A percentile compares a stretch with the other conserved stretches of the same genome.
phyloP scores from a whole-genome alignment of 441 rosid species.

The Adansonia grandidieri region DNA sequence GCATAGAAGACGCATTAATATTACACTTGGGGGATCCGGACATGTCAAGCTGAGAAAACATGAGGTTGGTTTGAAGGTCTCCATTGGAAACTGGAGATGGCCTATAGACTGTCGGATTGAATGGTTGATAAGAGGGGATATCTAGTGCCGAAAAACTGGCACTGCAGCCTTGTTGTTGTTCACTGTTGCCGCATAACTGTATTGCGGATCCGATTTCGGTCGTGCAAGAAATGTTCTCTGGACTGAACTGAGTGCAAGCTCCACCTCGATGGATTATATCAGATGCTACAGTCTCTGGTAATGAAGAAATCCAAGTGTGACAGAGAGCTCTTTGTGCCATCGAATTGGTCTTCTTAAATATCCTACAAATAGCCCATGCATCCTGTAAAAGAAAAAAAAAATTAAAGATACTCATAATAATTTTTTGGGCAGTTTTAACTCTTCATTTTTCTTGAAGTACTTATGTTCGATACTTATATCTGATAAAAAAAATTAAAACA shows the following conservation, averaged over 20 bases:
- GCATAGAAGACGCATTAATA: slow-evolving; percentile 38
- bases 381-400: slow-evolving; percentile 48
- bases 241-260: slow-evolving; percentile 41
- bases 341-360: slow-evolving; percentile 86
- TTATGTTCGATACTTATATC: too few relatives aligned
- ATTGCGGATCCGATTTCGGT: slow-evolving; percentile 49
- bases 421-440: too few relatives aligned
- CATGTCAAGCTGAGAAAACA: slow-evolving; percentile 46
- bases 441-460: too few relatives aligned
- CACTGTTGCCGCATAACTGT: slow-evolving; percentile 38
- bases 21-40: slow-evolving; percentile 36
- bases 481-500: too few relatives aligned
- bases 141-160: slow-evolving; percentile 38
- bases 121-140: slow-evolving; percentile 39
- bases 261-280: slow-evolving; percentile 37
- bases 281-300: slow-evolving; percentile 38
- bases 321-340: slow-evolving; percentile 75
- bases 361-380: slow-evolving; percentile 97
- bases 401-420: too few relatives aligned
- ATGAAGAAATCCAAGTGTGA: slow-evolving; percentile 60
- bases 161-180: slow-evolving; percentile 39
- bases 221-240: slow-evolving; percentile 57
- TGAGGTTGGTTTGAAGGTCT: slow-evolving; percentile 35
- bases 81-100: slow-evolving; percentile 38
- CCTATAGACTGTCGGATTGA: slow-evolving; percentile 32